Evolutionary conservation across 2,329 filamentous ascomycete genomes (phyloP).

Genomic region (Stemphylium beticola): DNA sequence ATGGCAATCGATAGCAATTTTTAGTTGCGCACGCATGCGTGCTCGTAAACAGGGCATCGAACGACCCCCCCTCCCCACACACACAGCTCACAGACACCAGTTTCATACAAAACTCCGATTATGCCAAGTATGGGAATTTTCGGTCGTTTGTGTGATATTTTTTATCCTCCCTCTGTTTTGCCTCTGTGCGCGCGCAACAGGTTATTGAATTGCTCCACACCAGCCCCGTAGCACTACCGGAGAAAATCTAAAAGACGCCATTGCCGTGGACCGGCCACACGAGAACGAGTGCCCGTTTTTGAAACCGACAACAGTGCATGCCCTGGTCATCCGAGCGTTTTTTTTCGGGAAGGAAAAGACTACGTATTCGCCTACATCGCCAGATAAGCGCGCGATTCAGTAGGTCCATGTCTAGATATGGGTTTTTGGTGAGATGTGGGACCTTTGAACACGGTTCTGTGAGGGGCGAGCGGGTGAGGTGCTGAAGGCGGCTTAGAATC

Average conservation of each 20-base stretch:
- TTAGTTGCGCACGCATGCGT: neutral
- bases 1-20: no score
- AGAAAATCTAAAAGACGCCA: conserved; percentile 13
- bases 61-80: no score
- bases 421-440: neutral
- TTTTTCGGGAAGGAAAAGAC: conserved; percentile 1
- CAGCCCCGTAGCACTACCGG: conserved; percentile 10
- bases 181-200: conserved; percentile 4
- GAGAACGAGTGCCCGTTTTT: conserved; percentile 1
- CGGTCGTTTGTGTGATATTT: conserved; percentile 1
- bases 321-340: conserved; percentile 6
- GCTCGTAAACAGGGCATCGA: neutral
- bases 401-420: conserved; percentile 2
- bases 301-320: conserved; percentile 3
- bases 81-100: neutral
- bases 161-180: neutral
- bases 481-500: conserved; percentile 6
- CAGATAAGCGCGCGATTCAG: conserved; percentile 4
- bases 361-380: conserved; percentile 2
- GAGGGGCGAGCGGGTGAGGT: conserved; percentile 7
- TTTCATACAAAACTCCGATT: neutral
- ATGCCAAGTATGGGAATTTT: conserved; percentile 12
- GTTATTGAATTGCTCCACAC: conserved; percentile 9
- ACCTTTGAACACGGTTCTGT: neutral
- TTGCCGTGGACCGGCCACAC: conserved; percentile 8